Conservation (phyloP, 75 land plant species). For the Sequoia sempervirens region DNA sequence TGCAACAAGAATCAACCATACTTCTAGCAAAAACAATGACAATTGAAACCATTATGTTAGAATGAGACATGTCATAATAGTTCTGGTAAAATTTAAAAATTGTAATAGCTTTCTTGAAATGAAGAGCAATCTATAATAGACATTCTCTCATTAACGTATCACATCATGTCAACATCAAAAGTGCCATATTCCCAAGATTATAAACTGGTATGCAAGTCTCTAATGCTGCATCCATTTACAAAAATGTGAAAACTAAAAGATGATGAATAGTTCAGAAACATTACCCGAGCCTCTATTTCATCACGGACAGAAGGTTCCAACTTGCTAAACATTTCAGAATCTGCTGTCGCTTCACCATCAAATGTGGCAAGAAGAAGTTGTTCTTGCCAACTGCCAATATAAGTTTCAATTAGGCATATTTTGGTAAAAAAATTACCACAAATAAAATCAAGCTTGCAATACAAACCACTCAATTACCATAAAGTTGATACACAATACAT, state of each 20-base stretch:
- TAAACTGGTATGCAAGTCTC: background rate
- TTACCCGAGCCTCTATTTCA: constrained; percentile 70
- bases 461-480: background rate
- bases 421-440: background rate
- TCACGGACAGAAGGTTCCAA: constrained; percentile 63
- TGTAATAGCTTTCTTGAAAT: background rate
- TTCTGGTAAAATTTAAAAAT: background rate
- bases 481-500: background rate
- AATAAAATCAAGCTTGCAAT: background rate
- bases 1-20: background rate
- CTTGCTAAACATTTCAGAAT: constrained; percentile 64
- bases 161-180: background rate
- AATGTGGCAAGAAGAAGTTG: constrained; percentile 67
- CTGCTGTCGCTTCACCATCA: constrained; percentile 90
- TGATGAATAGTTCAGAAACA: background rate
- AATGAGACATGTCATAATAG: background rate
- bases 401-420: background rate
- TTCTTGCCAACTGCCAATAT: constrained; percentile 61
- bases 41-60: background rate
- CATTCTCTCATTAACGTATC: background rate
- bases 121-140: background rate
- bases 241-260: background rate
- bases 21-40: background rate
- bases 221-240: background rate
- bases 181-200: background rate